Conservation (phyloP, 371 early-diverging fungal species). For the Zopfochytrium polystomum region DNA sequence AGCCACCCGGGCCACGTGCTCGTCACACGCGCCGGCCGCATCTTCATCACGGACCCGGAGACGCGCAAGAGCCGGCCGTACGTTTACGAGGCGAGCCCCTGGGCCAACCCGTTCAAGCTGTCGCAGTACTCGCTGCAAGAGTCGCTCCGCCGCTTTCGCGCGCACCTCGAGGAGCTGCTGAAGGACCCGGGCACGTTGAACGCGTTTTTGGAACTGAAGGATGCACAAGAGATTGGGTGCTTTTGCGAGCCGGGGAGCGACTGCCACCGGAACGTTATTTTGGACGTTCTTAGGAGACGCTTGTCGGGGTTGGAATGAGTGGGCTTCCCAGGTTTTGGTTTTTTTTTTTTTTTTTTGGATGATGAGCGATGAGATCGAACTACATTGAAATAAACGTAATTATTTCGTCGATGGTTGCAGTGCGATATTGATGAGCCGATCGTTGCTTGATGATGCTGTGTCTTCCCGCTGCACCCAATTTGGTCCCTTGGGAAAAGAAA, state of each 20-base stretch:
- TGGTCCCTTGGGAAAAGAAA: too few relatives aligned
- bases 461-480: too few relatives aligned
- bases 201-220: constrained; percentile 1
- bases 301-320: too few relatives aligned
- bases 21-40: neutral
- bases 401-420: too few relatives aligned
- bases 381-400: too few relatives aligned
- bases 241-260: neutral
- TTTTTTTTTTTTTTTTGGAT: too few relatives aligned
- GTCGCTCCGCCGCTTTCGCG: neutral
- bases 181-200: neutral
- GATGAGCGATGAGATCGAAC: too few relatives aligned
- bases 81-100: neutral
- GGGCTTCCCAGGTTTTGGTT: too few relatives aligned
- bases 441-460: too few relatives aligned
- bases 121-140: neutral
- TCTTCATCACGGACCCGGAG: neutral
- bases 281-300: constrained; percentile 1
- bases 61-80: neutral
- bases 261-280: constrained; percentile 1
- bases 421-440: too few relatives aligned
- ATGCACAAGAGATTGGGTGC: constrained; percentile 2
- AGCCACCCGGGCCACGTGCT: neutral
- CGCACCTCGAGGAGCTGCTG: neutral
- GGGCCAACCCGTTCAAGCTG: constrained; percentile 6